These are phyloP conservation scores for Apiospora pterosperma DNA, from an alignment of 2,329 filamentous ascomycete species.

Conservation along the genomic window DNA sequence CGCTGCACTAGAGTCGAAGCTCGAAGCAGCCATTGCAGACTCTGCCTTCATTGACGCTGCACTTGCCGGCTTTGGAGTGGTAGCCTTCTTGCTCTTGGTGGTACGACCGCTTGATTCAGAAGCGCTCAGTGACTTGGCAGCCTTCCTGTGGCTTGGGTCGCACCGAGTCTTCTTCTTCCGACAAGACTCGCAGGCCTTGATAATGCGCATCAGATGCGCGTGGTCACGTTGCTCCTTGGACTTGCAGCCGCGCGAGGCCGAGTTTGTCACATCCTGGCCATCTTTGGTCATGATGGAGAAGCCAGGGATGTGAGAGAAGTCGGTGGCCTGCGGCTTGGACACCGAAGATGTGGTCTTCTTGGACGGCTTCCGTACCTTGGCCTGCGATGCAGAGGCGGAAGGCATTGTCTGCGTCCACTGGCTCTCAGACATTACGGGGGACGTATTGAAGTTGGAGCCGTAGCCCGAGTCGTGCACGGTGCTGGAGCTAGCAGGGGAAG, in stretches of 20 bases:
- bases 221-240: constrained; percentile 67
- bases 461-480: constrained; percentile 42
- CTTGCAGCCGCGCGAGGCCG: constrained; percentile 59
- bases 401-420: constrained; percentile 39
- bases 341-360: constrained; percentile 22
- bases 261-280: constrained; percentile 60
- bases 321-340: constrained; percentile 22
- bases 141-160: constrained; percentile 57
- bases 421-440: constrained; percentile 46
- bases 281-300: constrained; percentile 67
- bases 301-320: constrained; percentile 54
- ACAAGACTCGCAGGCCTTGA: constrained; percentile 65
- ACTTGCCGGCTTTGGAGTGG: constrained; percentile 19
- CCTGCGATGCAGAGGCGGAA: constrained; percentile 23
- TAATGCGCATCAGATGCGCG: constrained; percentile 63
- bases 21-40: constrained; percentile 6
- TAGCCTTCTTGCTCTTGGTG: constrained; percentile 35
- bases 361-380: constrained; percentile 22
- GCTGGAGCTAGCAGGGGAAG: constrained; percentile 43
- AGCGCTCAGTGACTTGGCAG: constrained; percentile 30
- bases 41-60: constrained; percentile 9
- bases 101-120: constrained; percentile 25
- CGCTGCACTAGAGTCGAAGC: constrained; percentile 14
- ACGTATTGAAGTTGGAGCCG: constrained; percentile 44
- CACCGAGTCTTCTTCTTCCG: constrained; percentile 61